Evolutionary conservation across 1,284 basidiomycete genomes (phyloP).

Genomic region (Lignosus rhinocerotis): DNA sequence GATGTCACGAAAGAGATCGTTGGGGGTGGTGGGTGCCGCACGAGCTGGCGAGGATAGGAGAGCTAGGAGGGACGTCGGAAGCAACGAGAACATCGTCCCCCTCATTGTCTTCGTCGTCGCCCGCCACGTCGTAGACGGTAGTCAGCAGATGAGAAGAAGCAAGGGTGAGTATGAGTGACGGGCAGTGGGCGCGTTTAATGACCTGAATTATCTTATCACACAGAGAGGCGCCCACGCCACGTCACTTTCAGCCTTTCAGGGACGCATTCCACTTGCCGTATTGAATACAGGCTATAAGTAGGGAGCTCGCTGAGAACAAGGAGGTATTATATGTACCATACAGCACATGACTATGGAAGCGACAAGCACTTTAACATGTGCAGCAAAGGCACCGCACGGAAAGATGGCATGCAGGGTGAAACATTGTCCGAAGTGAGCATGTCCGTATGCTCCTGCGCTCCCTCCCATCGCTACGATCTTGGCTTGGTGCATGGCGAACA

Average conservation of each 20-base stretch:
- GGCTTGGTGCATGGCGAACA: neutral
- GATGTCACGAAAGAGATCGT: constrained; percentile 64
- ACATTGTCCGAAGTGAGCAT: constrained; percentile 12
- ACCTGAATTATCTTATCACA: constrained; percentile 14
- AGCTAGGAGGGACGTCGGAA: constrained; percentile 37
- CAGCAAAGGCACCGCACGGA: constrained; percentile 5
- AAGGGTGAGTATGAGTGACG: neutral
- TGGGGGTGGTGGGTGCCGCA: constrained; percentile 44
- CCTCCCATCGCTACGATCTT: constrained; percentile 9
- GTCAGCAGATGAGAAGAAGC: neutral
- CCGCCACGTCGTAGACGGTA: constrained; percentile 21
- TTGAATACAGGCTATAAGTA: neutral
- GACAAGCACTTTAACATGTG: constrained; percentile 13
- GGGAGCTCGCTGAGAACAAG: neutral
- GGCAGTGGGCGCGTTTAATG: neutral
- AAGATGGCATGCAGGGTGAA: constrained; percentile 10
- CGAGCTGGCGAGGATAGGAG: constrained; percentile 42
- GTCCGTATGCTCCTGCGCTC: neutral
- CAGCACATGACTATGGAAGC: constrained; percentile 23
- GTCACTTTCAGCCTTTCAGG: constrained; percentile 9
- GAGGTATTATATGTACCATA: constrained; percentile 28
- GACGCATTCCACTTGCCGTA: neutral
- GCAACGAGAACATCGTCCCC: constrained; percentile 28
- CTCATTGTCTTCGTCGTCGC: constrained; percentile 20
- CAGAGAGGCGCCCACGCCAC: constrained; percentile 15